Conservation (phyloP, 2,329 filamentous ascomycete genomes). For the Aspergillus thermomutatus region DNA sequence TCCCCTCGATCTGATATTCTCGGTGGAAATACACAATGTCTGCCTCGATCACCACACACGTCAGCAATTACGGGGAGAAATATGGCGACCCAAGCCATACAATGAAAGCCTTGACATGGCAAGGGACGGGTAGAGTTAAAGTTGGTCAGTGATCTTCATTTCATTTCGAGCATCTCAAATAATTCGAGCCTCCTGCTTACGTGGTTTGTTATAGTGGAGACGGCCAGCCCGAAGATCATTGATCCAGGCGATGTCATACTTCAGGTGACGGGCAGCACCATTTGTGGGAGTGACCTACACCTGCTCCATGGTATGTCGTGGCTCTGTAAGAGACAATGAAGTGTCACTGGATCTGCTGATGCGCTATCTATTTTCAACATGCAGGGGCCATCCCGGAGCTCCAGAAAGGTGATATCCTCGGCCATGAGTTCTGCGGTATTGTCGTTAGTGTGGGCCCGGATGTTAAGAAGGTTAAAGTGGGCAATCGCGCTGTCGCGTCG, state of each 20-base stretch:
- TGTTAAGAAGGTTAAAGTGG: constrained; percentile 54
- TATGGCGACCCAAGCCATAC: not conserved
- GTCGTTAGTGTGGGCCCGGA: constrained; percentile 54
- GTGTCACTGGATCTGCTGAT: not conserved
- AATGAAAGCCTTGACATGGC: not conserved
- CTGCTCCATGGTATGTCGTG: constrained; percentile 37
- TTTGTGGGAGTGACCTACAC: constrained; percentile 61
- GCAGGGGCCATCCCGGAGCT: constrained; percentile 54
- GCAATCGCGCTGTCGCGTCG: constrained; percentile 73
- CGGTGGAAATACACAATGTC: not conserved
- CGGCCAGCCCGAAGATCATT: constrained; percentile 67
- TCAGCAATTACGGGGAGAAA: not conserved
- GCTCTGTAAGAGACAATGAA: not conserved
- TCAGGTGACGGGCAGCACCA: constrained; percentile 66
- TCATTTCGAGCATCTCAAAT: not conserved
- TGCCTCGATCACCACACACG: not conserved
- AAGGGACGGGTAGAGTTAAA: not conserved
- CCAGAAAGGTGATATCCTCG: constrained; percentile 64
- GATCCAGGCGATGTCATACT: constrained; percentile 76
- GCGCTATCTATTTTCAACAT: constrained; percentile 7
- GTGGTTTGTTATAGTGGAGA: constrained; percentile 48
- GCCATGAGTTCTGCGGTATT: constrained; percentile 55
- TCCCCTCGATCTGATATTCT: not conserved
- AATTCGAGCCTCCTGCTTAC: not conserved
- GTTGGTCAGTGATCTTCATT: not conserved